A percentile compares a stretch with the other conserved stretches of the same genome.
phyloP scores from a whole-genome alignment of 2,329 filamentous ascomycete genomes.

The Trematosphaeria pertusa region DNA sequence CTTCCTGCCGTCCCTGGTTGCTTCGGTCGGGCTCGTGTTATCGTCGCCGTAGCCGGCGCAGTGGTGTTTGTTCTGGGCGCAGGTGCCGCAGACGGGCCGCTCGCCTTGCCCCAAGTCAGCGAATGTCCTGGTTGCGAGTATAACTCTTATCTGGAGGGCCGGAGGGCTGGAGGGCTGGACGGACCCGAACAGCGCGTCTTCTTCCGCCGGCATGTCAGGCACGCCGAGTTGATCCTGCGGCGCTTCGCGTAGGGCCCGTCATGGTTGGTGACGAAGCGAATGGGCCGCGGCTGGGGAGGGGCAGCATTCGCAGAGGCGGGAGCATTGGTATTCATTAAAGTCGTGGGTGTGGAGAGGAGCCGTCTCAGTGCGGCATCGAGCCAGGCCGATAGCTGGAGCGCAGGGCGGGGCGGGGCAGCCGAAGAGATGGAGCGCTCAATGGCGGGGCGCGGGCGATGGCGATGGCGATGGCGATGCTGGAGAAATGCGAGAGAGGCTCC shows the following conservation, averaged over 20 bases:
- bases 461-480: constrained; percentile 6
- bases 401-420: constrained; percentile 11
- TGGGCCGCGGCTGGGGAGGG: constrained; percentile 44
- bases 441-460: constrained; percentile 1
- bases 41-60: constrained; percentile 57
- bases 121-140: constrained; percentile 5
- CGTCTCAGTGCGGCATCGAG: constrained; percentile 8
- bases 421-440: constrained; percentile 7
- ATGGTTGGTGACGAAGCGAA: constrained; percentile 52
- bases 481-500: constrained; percentile 17
- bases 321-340: constrained; percentile 45
- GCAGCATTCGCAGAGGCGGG: constrained; percentile 36
- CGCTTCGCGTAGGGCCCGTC: constrained; percentile 52
- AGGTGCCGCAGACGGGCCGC: constrained; percentile 54
- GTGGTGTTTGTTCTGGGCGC: constrained; percentile 56
- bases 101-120: constrained; percentile 32
- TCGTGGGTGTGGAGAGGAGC: constrained; percentile 15
- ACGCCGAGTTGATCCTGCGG: constrained; percentile 51
- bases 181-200: constrained; percentile 58
- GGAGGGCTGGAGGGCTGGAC: constrained; percentile 4
- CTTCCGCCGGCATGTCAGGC: constrained; percentile 56
- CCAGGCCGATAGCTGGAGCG: background rate
- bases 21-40: constrained; percentile 24
- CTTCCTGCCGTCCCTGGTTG: constrained; percentile 30
- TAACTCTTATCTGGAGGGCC: too few species aligned